Conservation (phyloP, 352 stramenopile genomes). For the Pythium coloratum region DNA sequence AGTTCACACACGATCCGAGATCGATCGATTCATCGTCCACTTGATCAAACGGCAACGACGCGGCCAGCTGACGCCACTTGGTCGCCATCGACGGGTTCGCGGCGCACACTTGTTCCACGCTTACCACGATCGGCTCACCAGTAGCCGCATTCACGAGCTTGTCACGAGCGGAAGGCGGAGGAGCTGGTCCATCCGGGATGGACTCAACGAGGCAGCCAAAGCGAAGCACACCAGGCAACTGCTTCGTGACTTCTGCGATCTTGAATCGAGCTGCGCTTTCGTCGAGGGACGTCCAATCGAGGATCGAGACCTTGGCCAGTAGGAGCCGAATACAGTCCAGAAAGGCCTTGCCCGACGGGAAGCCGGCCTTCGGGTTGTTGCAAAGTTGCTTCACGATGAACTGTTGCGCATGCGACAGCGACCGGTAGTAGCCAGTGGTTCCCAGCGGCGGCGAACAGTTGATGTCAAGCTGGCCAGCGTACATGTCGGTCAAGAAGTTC, state of each 20-base stretch:
- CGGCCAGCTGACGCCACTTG: conserved; percentile 37
- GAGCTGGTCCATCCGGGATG: not conserved
- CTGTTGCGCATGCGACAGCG: conserved; percentile 40
- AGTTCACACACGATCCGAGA: conserved; percentile 36
- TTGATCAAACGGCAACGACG: conserved; percentile 25
- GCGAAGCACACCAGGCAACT: conserved; percentile 49
- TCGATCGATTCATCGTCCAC: conserved; percentile 52
- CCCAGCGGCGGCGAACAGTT: conserved; percentile 72
- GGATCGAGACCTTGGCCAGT: conserved; percentile 70
- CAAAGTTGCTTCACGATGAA: conserved; percentile 37
- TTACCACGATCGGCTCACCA: conserved; percentile 33
- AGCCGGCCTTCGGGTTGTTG: conserved; percentile 31
- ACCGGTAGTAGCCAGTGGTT: conserved; percentile 64
- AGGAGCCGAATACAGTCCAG: conserved; percentile 70
- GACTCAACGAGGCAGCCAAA: conserved; percentile 34
- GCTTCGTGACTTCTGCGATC: conserved; percentile 46
- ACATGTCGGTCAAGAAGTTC: conserved; percentile 72
- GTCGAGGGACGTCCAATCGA: conserved; percentile 76
- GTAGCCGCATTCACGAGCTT: conserved; percentile 38
- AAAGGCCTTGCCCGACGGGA: conserved; percentile 50
- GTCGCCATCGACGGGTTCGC: conserved; percentile 34
- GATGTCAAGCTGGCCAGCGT: conserved; percentile 52
- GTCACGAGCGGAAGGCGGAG: conserved; percentile 13
- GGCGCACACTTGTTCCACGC: conserved; percentile 30
- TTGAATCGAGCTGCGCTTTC: conserved; percentile 53